Conservation (phyloP, 306 rosid species). For the Mimosa pudica region DNA sequence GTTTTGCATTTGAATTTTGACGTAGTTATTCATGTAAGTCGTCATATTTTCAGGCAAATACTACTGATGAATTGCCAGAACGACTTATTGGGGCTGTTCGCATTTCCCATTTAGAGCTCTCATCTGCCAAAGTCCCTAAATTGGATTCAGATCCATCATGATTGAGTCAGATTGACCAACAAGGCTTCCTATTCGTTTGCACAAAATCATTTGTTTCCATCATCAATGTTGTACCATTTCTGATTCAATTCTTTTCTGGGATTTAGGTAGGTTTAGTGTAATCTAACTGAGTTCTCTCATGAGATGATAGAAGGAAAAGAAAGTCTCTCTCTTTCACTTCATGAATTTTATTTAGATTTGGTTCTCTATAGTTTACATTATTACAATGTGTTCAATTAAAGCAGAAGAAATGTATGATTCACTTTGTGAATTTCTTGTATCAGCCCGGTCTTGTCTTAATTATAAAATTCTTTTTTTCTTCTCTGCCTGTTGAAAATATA, state of each 20-base stretch:
- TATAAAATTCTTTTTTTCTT: not conserved
- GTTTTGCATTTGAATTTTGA: constrained; percentile 7
- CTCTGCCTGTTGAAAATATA: too few species aligned
- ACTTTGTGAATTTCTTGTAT: not conserved
- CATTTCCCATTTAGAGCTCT: constrained; percentile 78
- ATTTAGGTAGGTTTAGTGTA: constrained; percentile 43
- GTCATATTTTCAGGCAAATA: constrained; percentile 64
- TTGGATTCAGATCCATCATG: constrained; percentile 74
- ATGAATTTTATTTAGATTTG: not conserved
- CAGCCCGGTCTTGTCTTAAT: not conserved
- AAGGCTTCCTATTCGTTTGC: constrained; percentile 36
- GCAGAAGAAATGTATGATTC: not conserved
- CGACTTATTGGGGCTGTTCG: constrained; percentile 95
- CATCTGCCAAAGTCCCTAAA: constrained; percentile 73
- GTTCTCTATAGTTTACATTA: not conserved
- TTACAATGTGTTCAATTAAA: not conserved
- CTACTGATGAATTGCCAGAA: constrained; percentile 87
- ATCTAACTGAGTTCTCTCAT: constrained; percentile 10
- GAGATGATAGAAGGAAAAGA: not conserved
- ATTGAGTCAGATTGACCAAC: constrained; percentile 39
- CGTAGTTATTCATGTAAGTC: constrained; percentile 8
- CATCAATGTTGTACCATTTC: constrained; percentile 46
- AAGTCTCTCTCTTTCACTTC: not conserved
- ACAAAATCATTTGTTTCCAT: constrained; percentile 59
- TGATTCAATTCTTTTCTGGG: constrained; percentile 32